Conservation (phyloP, 306 rosid species). For the Styphnolobium japonicum region DNA sequence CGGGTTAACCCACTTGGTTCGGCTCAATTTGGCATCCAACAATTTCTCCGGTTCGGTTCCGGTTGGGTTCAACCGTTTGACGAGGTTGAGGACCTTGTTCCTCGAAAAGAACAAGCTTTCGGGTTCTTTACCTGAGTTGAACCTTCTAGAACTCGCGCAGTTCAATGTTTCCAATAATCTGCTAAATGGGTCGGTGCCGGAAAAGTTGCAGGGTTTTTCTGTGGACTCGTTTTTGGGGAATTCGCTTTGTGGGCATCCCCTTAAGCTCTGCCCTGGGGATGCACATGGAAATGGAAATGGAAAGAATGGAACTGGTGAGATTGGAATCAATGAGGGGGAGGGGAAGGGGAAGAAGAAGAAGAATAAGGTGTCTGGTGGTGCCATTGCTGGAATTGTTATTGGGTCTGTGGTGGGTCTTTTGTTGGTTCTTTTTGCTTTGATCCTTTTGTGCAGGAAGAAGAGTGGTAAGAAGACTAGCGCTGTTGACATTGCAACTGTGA, state of each 20-base stretch:
- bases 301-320: slow-evolving; percentile 17
- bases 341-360: slow-evolving; percentile 17
- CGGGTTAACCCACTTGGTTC: slow-evolving; percentile 36
- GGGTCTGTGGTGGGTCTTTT: slow-evolving; percentile 51
- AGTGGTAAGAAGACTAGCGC: slow-evolving; percentile 41
- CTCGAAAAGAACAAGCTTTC: slow-evolving; percentile 48
- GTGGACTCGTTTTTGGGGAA: slow-evolving; percentile 51
- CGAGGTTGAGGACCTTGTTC: slow-evolving; percentile 45
- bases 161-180: slow-evolving; percentile 56
- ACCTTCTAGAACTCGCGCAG: slow-evolving; percentile 35
- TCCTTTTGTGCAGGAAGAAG: slow-evolving; percentile 46
- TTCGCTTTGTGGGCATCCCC: slow-evolving; percentile 55
- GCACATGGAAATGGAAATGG: slow-evolving; percentile 3
- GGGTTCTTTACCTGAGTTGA: slow-evolving; percentile 40
- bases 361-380: slow-evolving; percentile 53
- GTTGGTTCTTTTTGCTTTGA: slow-evolving; percentile 42
- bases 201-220: slow-evolving; percentile 36
- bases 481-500: slow-evolving; percentile 35
- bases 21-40: slow-evolving; percentile 50
- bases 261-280: slow-evolving; percentile 41
- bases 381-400: slow-evolving; percentile 58
- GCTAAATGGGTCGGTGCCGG: slow-evolving; percentile 57
- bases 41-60: slow-evolving; percentile 49
- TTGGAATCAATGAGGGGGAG: slow-evolving; percentile 12
- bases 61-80: slow-evolving; percentile 36